Evolutionary conservation across 2,329 filamentous ascomycete genomes (phyloP).

Genomic region (Westerdykella ornata): DNA sequence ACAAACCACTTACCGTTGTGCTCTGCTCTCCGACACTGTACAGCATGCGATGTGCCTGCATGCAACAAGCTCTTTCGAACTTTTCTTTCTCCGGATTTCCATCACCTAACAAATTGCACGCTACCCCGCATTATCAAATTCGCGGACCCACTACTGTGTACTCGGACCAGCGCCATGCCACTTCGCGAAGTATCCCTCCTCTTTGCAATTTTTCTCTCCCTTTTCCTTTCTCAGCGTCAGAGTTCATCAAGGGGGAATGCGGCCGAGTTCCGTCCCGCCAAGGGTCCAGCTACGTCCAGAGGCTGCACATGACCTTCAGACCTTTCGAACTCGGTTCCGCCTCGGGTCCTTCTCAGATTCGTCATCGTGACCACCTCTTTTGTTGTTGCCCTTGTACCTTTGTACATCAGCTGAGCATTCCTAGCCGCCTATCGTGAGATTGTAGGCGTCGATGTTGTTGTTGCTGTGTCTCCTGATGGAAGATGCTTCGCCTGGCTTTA

Average conservation of each 20-base stretch:
- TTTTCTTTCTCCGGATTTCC: constrained; percentile 15
- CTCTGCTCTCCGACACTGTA: background rate
- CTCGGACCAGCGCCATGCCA: too few species aligned
- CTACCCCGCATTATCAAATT: constrained; percentile 30
- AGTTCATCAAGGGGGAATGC: too few species aligned
- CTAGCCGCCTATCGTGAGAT: too few species aligned
- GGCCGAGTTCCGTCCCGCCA: too few species aligned
- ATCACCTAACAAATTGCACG: constrained; percentile 23
- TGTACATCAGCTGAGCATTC: too few species aligned
- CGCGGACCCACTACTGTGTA: background rate
- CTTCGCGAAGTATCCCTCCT: too few species aligned
- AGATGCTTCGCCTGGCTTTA: too few species aligned
- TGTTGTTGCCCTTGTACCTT: too few species aligned
- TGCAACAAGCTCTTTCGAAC: background rate
- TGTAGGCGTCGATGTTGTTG: too few species aligned
- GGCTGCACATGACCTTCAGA: background rate
- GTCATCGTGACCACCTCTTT: background rate
- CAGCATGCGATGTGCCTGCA: background rate
- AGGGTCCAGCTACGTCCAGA: background rate
- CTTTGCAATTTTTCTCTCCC: background rate
- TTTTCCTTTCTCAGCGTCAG: too few species aligned
- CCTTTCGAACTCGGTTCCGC: background rate
- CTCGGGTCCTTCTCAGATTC: background rate
- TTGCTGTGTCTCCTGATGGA: too few species aligned
- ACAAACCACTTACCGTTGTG: background rate